Evolutionary conservation across 106 monocot genomes (phyloP).

Genomic region (Allium fistulosum): DNA sequence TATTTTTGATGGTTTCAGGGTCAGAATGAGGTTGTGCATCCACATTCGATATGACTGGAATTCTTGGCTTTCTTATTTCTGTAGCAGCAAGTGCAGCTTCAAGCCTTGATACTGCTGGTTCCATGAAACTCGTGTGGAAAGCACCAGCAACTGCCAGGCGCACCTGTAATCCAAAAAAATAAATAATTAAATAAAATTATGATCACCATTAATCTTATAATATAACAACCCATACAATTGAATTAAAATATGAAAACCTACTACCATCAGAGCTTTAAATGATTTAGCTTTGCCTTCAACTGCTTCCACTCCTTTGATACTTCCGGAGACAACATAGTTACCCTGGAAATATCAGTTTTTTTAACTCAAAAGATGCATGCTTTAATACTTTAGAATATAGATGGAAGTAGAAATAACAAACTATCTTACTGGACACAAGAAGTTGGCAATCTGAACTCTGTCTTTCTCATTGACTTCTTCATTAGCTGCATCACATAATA

Average conservation of each 20-base stretch:
- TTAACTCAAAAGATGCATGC: not conserved
- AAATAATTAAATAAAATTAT: not conserved
- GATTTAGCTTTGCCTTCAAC: constrained; percentile 94
- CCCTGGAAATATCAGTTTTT: constrained; percentile 31
- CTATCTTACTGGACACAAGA: constrained; percentile 73
- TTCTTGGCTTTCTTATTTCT: constrained; percentile 64
- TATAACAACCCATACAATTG: not conserved
- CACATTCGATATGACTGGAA: constrained; percentile 98
- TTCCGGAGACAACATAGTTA: constrained; percentile 95
- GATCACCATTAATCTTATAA: not conserved
- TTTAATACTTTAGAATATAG: too few species aligned
- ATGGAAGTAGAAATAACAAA: too few species aligned
- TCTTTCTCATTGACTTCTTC: constrained; percentile 83
- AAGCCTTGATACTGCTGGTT: constrained; percentile 93
- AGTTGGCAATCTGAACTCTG: constrained; percentile 96
- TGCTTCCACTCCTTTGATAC: constrained; percentile 84
- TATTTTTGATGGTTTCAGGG: constrained; percentile 71
- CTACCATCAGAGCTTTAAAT: constrained; percentile 96
- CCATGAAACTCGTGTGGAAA: constrained; percentile 95
- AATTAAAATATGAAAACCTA: constrained; percentile 14
- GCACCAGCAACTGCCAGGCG: constrained; percentile 97
- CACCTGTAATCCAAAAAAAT: constrained; percentile 33
- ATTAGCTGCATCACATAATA: constrained; percentile 91
- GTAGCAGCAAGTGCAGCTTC: constrained; percentile 79
- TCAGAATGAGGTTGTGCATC: constrained; percentile 85